Evolutionary conservation across 2,329 filamentous ascomycete species (phyloP).

Genomic region (Stachybotrys elegans): DNA sequence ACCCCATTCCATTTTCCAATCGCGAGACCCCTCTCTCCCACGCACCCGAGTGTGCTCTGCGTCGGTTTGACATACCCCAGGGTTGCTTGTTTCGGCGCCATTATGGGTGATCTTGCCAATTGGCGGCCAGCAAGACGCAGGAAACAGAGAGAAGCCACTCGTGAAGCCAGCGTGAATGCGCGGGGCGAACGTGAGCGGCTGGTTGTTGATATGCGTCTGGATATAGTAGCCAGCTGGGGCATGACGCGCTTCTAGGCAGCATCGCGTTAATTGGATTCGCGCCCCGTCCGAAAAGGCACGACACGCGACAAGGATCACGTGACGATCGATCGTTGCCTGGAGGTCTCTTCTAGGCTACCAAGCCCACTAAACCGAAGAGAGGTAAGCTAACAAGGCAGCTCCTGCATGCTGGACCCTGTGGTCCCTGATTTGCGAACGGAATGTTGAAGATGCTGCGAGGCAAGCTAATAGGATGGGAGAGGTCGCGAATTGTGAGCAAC

Average conservation of each 20-base stretch:
- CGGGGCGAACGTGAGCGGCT: constrained; percentile 11
- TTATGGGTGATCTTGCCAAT: constrained; percentile 16
- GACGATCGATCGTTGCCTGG: too few relatives aligned
- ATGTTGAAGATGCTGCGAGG: too few relatives aligned
- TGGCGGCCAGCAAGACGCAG: constrained; percentile 7
- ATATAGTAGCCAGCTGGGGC: constrained; percentile 15
- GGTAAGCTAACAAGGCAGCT: too few relatives aligned
- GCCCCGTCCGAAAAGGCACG: constrained; percentile 13
- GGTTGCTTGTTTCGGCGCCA: constrained; percentile 69
- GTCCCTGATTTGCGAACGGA: too few relatives aligned
- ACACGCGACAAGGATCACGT: constrained; percentile 21
- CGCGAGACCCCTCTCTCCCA: constrained; percentile 15
- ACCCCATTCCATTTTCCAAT: constrained; percentile 1
- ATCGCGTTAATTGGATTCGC: constrained; percentile 33
- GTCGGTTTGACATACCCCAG: constrained; percentile 78
- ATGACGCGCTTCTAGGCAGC: constrained; percentile 34
- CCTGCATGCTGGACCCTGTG: too few relatives aligned
- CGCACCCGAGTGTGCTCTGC: constrained; percentile 70
- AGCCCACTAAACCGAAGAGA: too few relatives aligned
- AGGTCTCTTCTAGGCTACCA: too few relatives aligned
- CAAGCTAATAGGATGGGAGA: too few relatives aligned
- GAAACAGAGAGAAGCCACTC: constrained; percentile 4
- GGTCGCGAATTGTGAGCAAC: too few relatives aligned
- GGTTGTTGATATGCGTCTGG: constrained; percentile 13
- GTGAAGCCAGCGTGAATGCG: constrained; percentile 7